A percentile compares a stretch with the other conserved stretches of the same genome.
phyloP scores from a whole-genome alignment of 495 filamentous ascomycete species.

The Aspergillus bertholletiae region DNA sequence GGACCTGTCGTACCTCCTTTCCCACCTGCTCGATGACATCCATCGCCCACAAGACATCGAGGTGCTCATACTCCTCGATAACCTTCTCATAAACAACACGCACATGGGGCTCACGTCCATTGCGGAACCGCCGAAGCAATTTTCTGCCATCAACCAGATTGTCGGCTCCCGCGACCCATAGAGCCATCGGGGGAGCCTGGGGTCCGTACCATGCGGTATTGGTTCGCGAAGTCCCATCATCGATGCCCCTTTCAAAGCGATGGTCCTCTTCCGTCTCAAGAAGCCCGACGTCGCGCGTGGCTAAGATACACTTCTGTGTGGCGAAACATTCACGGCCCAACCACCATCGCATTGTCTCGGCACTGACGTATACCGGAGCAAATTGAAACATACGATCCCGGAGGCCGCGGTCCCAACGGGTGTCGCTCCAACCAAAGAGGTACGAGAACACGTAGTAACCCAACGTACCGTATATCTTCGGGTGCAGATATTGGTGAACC shows the following conservation, averaged over 20 bases:
- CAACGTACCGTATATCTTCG: conserved; percentile 72
- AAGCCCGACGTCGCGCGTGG: conserved; percentile 64
- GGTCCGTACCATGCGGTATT: conserved; percentile 77
- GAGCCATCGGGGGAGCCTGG: conserved; percentile 75
- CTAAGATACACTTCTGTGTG: conserved; percentile 83
- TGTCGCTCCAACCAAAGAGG: conserved; percentile 86
- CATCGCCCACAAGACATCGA: conserved; percentile 96
- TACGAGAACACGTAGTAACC: conserved; percentile 90
- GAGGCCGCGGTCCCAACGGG: conserved; percentile 78
- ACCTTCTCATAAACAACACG: conserved; percentile 75
- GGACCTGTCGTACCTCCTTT: conserved; percentile 71
- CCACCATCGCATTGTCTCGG: conserved; percentile 96
- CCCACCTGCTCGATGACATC: conserved; percentile 83
- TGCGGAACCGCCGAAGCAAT: conserved; percentile 69
- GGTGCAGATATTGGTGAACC: conserved; percentile 64
- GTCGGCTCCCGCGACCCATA: conserved; percentile 86
- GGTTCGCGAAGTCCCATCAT: conserved; percentile 26
- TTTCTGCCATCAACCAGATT: conserved; percentile 77
- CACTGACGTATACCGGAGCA: conserved; percentile 82
- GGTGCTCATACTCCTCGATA: conserved; percentile 88
- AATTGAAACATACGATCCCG: conserved; percentile 87
- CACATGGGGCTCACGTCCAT: conserved; percentile 79
- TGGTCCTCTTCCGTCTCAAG: conserved; percentile 61
- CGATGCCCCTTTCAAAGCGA: conserved; percentile 6
- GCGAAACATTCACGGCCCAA: conserved; percentile 88